Evolutionary conservation across 805 yeast species (phyloP), one percentile per base, ranked within the genome.

Genomic region (Isabelozyma rhagii): DNA sequence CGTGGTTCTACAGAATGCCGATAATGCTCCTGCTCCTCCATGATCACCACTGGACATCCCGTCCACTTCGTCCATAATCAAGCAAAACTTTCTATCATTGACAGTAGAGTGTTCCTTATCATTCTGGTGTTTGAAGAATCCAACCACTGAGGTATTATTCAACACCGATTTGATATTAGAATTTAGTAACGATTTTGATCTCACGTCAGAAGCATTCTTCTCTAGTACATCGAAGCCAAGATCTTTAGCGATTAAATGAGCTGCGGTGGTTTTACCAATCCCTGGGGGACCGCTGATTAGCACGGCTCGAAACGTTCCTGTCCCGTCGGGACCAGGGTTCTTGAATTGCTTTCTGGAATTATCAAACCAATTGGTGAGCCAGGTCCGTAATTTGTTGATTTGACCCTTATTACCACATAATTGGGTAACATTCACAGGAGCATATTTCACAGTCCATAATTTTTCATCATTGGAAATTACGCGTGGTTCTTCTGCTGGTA

Each of bases 11-110:
- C 97, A 92, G 58, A 89, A 86, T 40, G 86, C 84, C 0, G 97
- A 90, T 67, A 94, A 77, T 52, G 91, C 96, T 21, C 97, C 97
- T 27, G 94, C 97, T 54, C 99, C 99, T 53, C 99, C 99, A 59
- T 94, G 85, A 68, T 94, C 99, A 55, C 99, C 99, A 62, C 96
- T 91, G 40, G 97, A 89, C 98, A 94, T 94, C 58, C 99, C 99
- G 67, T 94, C 99, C 29, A 94, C 98, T 72, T 94, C 99, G 70
- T 94, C 99, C 98, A 94, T 91, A 54, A 94, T 87, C 44, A 94
- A 76, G 48, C 91, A 89, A 58, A 93, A 84, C 52, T 80, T 84
- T 47, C 79, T 77, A 44, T 79, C 74, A 55, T 81, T 79, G 2
- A 39, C 58, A 31, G 36, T 31, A 21, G 59, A 58, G 53, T 41